Conservation (phyloP, 305 asterid species). For the Fraxinus paxiana region DNA sequence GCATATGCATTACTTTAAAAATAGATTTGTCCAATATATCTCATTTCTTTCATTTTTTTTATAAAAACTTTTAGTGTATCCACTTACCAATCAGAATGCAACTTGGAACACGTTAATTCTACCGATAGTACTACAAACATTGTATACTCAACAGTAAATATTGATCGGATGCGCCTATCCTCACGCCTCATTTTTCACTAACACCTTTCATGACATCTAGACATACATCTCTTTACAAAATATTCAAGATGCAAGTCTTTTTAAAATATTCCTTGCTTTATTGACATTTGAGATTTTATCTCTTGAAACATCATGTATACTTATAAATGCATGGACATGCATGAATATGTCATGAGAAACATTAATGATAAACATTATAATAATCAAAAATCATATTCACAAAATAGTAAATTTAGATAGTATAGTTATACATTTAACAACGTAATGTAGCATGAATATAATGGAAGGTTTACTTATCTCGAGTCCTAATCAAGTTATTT, state of each 20-base stretch:
- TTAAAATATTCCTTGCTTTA: neutral
- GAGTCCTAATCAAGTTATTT: neutral
- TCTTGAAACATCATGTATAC: neutral
- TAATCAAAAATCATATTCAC: neutral
- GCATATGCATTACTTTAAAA: neutral
- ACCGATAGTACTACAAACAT: neutral
- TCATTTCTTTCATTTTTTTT: no score
- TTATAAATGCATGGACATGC: neutral
- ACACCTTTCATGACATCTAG: neutral
- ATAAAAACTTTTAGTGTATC: neutral
- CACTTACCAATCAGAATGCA: neutral
- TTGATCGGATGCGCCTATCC: neutral
- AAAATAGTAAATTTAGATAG: no score
- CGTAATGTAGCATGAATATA: no score
- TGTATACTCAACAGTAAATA: no score
- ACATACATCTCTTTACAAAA: neutral
- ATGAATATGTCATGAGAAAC: neutral
- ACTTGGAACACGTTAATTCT: neutral
- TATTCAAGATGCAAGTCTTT: no score
- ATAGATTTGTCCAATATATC: neutral
- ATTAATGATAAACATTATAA: neutral
- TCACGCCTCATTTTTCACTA: neutral
- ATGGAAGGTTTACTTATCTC: neutral
- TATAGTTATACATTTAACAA: neutral
- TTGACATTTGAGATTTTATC: neutral